Evolutionary conservation across 2,329 filamentous ascomycete species (phyloP).

Genomic region (Simplicillium sp.): DNA sequence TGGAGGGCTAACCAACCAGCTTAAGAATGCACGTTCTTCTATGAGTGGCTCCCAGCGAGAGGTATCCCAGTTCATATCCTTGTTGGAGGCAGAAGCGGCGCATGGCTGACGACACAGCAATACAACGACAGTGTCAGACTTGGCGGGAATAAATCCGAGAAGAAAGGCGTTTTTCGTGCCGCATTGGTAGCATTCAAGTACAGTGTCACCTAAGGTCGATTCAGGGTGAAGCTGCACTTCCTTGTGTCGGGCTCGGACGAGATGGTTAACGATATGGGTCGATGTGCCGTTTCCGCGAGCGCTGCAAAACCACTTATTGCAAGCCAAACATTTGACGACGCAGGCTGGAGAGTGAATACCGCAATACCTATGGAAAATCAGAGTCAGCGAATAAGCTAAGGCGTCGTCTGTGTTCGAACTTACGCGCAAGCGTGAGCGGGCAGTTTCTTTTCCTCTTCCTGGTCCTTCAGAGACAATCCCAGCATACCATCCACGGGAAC

Average conservation of each 20-base stretch:
- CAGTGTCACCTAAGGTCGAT: constrained; percentile 88
- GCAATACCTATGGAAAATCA: constrained; percentile 59
- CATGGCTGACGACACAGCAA: constrained; percentile 94
- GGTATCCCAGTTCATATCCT: constrained; percentile 99
- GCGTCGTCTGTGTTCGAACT: constrained; percentile 25
- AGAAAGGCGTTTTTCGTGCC: constrained; percentile 99
- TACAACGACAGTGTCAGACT: constrained; percentile 96
- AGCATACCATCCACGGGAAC: constrained; percentile 69
- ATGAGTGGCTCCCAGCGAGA: constrained; percentile 97
- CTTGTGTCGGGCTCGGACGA: constrained; percentile 95
- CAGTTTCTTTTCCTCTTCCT: constrained; percentile 80
- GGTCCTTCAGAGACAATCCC: constrained; percentile 45
- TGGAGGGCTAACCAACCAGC: constrained; percentile 84
- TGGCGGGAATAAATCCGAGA: constrained; percentile 94
- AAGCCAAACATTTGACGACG: constrained; percentile 91
- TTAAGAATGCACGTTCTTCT: constrained; percentile 87
- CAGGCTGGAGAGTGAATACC: constrained; percentile 93
- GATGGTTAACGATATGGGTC: constrained; percentile 96
- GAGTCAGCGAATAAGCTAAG: constrained; percentile 14
- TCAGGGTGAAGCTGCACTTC: constrained; percentile 94
- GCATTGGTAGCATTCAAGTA: constrained; percentile 97
- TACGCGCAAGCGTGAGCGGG: constrained; percentile 94
- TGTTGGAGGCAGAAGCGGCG: constrained; percentile 86
- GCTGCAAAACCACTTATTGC: constrained; percentile 99
- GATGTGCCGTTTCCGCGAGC: constrained; percentile 93